Conservation (phyloP, 2,329 filamentous ascomycete genomes). For the Fusarium redolens region DNA sequence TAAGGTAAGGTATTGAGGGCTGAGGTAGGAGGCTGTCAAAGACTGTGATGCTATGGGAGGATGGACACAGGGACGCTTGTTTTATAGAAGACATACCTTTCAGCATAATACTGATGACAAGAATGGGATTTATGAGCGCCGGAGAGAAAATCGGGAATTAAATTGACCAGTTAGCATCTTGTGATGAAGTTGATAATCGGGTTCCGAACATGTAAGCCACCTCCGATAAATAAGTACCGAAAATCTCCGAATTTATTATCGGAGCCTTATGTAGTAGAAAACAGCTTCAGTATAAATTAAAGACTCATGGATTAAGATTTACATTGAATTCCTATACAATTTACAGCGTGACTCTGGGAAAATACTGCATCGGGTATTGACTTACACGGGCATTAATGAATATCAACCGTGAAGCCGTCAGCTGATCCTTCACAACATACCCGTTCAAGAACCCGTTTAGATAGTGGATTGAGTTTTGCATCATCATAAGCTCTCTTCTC, state of each 20-base stretch:
- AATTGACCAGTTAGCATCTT: not conserved
- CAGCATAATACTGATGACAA: not conserved
- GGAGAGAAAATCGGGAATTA: not conserved
- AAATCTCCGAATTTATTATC: not conserved
- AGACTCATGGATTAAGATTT: not conserved
- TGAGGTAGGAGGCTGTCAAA: slow-evolving; percentile 5
- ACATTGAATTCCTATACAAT: not conserved
- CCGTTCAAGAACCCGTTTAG: not conserved
- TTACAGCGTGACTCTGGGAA: not conserved
- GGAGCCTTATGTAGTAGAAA: not conserved
- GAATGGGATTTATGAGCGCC: not conserved
- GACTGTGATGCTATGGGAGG: not conserved
- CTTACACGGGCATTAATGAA: not conserved
- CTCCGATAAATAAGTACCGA: not conserved
- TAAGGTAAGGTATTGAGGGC: not conserved
- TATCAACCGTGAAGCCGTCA: not conserved
- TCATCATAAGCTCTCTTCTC: not conserved
- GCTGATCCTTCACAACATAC: not conserved
- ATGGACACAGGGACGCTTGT: not conserved
- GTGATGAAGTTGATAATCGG: slow-evolving; percentile 15
- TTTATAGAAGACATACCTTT: not conserved
- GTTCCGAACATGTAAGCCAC: slow-evolving; percentile 28
- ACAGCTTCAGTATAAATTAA: not conserved
- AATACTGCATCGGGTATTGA: not conserved
- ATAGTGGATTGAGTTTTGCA: not conserved